A percentile compares a stretch with the other conserved stretches of the same genome.
Evolutionary conservation across 2,329 filamentous ascomycete genomes (phyloP).

Genomic region (Apiospora koreana): DNA sequence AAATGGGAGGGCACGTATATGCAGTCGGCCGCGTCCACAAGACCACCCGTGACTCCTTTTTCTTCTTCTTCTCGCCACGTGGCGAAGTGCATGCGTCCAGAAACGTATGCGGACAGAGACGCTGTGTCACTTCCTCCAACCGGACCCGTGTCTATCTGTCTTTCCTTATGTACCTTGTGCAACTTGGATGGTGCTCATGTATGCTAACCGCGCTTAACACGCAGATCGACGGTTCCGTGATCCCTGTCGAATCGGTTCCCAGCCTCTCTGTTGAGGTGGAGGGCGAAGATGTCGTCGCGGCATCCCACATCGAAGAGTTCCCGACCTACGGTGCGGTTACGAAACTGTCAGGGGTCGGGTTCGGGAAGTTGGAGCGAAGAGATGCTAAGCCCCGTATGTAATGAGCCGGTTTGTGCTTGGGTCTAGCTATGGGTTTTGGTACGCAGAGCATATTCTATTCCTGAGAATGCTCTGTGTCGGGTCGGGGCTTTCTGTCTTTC

Average conservation of each 20-base stretch:
- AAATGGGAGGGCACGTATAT: neutral
- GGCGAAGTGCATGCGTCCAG: neutral
- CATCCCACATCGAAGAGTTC: slow-evolving; percentile 8
- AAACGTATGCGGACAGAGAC: neutral
- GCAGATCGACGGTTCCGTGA: slow-evolving; percentile 12
- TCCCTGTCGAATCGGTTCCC: slow-evolving; percentile 12
- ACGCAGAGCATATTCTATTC: neutral
- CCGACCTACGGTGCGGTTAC: slow-evolving; percentile 11
- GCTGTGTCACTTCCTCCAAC: neutral
- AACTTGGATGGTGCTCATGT: neutral
- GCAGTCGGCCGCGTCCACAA: slow-evolving; percentile 1
- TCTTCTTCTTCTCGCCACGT: neutral
- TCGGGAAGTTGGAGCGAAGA: neutral
- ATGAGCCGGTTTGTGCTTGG: neutral
- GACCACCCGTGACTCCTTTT: neutral
- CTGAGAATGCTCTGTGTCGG: neutral
- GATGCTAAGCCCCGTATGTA: neutral
- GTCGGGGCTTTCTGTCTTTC: neutral
- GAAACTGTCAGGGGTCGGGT: slow-evolving; percentile 10
- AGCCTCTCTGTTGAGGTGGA: slow-evolving; percentile 15
- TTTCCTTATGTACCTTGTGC: neutral
- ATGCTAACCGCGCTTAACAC: neutral
- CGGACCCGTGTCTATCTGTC: neutral
- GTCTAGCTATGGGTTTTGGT: neutral
- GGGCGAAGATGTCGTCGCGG: slow-evolving; percentile 11